Evolutionary conservation across 1,284 basidiomycete genomes (phyloP), one percentile per base, ranked within the genome.

Genomic region (Quambalaria eucalypti): DNA sequence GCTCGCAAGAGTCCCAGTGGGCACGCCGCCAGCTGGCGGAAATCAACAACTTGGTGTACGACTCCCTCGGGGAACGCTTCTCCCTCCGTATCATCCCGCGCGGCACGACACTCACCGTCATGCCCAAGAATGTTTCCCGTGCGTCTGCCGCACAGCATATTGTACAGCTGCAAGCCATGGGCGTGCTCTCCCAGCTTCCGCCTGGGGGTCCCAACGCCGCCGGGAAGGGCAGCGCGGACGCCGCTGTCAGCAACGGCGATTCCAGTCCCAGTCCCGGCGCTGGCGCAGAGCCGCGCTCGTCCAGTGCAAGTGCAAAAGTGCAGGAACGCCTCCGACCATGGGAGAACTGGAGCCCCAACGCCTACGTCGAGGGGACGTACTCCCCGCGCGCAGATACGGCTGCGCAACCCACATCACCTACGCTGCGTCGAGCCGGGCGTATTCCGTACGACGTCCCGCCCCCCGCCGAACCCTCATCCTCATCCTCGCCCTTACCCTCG

Each of bases 1-100:
- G 36, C 4, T 78, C 79, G 33, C 76, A 81, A 0, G 84, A 85
- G 64, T 80, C 83, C 8, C 82, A 82, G 60, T 90, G 88, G 88
- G 87, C 87, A 0, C 81, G 85, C 28, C 79, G 88, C 25, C 88
- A 90, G 73, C 87, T 88, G 1, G 87, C 87, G 0, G 89, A 90
- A 74, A 88, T 88, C 25, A 88, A 90, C 76, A 90, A 90, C 75
- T 86, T 90, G 71, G 87, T 91, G 61, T 90, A 62, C 52, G 57
- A 66, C 51, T 62, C 57, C 39, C 57, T 67, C 23, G 55, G 60
- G 33, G 69, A 74, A 50, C 56, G 72, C n/a, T 74, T 68, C 55
- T 69, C 68, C 38, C 62, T 74, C 48, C 70, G 69, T 12, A 71
- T 74, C 50, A 57, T 72, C 26, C 71, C 65, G 2, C 62, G 65